Conservation (phyloP, 352 stramenopile genomes). For the Globisporangium megalacanthum region DNA sequence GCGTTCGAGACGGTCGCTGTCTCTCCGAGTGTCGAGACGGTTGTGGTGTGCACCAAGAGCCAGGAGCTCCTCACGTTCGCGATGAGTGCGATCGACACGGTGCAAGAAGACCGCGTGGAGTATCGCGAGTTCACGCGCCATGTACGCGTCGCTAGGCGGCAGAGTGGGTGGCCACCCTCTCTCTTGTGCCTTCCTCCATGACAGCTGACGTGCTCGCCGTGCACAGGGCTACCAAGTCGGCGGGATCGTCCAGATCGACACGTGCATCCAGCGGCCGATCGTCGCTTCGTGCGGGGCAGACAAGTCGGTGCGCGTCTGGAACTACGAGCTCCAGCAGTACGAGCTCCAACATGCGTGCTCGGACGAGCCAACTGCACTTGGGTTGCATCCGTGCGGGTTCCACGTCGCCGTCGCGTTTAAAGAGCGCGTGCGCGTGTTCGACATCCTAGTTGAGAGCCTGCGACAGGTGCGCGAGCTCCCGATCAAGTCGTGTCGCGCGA, state of each 20-base stretch:
- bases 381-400: conserved; percentile 66
- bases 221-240: conserved; percentile 54
- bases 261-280: conserved; percentile 79
- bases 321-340: conserved; percentile 64
- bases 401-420: conserved; percentile 74
- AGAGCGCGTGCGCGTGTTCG: conserved; percentile 68
- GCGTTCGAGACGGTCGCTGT: conserved; percentile 70
- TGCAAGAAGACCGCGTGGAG: conserved; percentile 69
- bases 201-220: too few species aligned
- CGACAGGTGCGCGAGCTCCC: conserved; percentile 55
- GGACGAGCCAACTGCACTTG: conserved; percentile 58
- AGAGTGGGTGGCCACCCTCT: too few species aligned
- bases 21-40: conserved; percentile 56
- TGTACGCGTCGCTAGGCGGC: conserved; percentile 20
- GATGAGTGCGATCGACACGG: conserved; percentile 67
- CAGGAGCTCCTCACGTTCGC: conserved; percentile 59
- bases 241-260: conserved; percentile 65
- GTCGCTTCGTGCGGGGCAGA: conserved; percentile 79
- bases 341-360: conserved; percentile 56
- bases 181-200: neutral
- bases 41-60: conserved; percentile 61
- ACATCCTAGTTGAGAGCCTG: conserved; percentile 63
- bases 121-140: conserved; percentile 55
- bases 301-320: conserved; percentile 86
- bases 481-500: conserved; percentile 56